Evolutionary conservation across 129 eudicot genomes (phyloP).

Genomic region (Flaveria linearis): DNA sequence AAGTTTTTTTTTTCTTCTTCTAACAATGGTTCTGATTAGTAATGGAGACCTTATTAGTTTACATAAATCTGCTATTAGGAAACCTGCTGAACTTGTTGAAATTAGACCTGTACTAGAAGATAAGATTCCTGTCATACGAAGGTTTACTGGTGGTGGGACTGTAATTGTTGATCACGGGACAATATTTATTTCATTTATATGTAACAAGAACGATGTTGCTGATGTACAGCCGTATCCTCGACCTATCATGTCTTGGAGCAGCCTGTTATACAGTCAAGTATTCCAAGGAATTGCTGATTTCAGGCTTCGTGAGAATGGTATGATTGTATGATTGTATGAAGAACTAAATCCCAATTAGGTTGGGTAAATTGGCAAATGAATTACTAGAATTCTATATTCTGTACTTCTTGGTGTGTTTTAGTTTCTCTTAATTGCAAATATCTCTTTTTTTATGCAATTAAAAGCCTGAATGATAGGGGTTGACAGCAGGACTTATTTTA

Average conservation of each 20-base stretch:
- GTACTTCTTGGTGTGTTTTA: not conserved
- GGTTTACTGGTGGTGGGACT: constrained; percentile 97
- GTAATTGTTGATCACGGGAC: constrained; percentile 86
- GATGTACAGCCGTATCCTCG: constrained; percentile 83
- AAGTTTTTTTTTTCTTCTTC: constrained; percentile 3
- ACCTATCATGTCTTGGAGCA: constrained; percentile 95
- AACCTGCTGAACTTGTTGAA: constrained; percentile 80
- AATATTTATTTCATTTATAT: constrained; percentile 80
- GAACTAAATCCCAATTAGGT: not conserved
- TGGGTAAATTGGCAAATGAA: not conserved
- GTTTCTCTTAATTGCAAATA: not conserved
- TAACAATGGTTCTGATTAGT: not conserved
- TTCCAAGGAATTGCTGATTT: constrained; percentile 76
- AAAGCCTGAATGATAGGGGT: too few relatives aligned
- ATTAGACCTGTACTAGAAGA: constrained; percentile 60
- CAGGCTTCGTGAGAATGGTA: constrained; percentile 85
- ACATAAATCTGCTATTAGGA: constrained; percentile 56
- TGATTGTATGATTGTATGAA: constrained; percentile 50
- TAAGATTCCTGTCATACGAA: constrained; percentile 72
- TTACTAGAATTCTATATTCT: constrained; percentile 8
- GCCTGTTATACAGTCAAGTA: constrained; percentile 65
- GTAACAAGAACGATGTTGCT: constrained; percentile 78
- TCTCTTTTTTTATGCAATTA: not conserved
- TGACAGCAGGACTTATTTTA: not conserved
- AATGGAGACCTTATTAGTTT: constrained; percentile 22